phyloP scores from a whole-genome alignment of 495 filamentous ascomycete species.

The Neurospora discreta region DNA sequence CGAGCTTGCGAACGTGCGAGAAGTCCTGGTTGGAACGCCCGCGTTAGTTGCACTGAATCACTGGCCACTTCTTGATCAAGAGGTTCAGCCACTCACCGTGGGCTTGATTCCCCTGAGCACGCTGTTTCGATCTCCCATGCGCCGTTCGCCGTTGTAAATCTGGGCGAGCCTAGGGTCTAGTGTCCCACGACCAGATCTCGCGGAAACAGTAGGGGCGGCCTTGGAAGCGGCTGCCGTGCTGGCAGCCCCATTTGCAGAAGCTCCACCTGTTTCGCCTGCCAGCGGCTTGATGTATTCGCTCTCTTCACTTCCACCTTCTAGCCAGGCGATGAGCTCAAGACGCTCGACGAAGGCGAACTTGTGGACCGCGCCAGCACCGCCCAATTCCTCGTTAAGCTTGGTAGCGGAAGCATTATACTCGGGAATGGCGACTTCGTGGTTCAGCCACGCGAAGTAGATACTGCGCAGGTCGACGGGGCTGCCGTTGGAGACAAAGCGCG shows the following conservation, averaged over 20 bases:
- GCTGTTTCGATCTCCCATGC: conserved; percentile 85
- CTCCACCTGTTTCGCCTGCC: conserved; percentile 46
- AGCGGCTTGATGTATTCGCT: conserved; percentile 85
- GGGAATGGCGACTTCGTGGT: conserved; percentile 75
- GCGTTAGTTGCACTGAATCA: not conserved
- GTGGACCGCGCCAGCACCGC: conserved; percentile 52
- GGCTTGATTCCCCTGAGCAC: conserved; percentile 82
- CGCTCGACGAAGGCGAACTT: conserved; percentile 83
- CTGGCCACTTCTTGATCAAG: not conserved
- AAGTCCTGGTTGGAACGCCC: conserved; percentile 57
- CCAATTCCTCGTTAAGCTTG: conserved; percentile 69
- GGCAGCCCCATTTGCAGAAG: conserved; percentile 31
- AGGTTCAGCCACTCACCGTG: conserved; percentile 46
- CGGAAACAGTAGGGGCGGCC: conserved; percentile 35
- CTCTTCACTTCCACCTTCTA: conserved; percentile 80
- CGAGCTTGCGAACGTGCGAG: conserved; percentile 81
- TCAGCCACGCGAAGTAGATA: conserved; percentile 90
- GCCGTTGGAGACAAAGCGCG: conserved; percentile 62
- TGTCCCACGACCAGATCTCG: conserved; percentile 45
- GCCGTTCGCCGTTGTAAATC: conserved; percentile 84
- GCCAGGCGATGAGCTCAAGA: conserved; percentile 80
- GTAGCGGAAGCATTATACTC: conserved; percentile 81
- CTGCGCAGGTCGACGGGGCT: conserved; percentile 77
- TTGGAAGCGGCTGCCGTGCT: conserved; percentile 37
- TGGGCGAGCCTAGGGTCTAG: conserved; percentile 71